Percentiles rank a stretch among this genome's conserved stretches.
Evolutionary conservation across 257 asterid species (phyloP).

Genomic region (Gardenia jasminoides): DNA sequence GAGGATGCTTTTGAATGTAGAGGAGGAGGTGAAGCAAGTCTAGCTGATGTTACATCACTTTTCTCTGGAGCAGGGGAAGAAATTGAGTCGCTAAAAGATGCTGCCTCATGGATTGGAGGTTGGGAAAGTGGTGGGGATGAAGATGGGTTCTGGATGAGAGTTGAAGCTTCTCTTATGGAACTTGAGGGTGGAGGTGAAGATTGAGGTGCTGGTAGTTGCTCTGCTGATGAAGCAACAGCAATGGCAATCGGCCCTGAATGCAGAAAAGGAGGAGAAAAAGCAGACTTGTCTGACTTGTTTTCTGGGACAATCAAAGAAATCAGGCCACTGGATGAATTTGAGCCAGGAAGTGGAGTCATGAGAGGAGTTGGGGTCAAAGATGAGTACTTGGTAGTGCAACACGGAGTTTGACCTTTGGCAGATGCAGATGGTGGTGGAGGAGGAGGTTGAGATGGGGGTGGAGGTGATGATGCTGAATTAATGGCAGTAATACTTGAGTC

Average conservation of each 20-base stretch:
- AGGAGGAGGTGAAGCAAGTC: slow-evolving; percentile 22
- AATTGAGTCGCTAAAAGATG: background rate
- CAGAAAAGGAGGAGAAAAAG: background rate
- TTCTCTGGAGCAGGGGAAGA: slow-evolving; percentile 11
- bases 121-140: background rate
- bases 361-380: background rate
- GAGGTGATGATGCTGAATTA: background rate
- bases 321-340: slow-evolving; percentile 1
- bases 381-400: background rate
- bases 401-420: slow-evolving; percentile 1
- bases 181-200: slow-evolving; percentile 11
- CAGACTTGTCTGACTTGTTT: background rate
- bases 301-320: slow-evolving; percentile 10
- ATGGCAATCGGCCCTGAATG: slow-evolving; percentile 1
- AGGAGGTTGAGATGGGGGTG: background rate
- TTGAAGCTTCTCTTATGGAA: background rate
- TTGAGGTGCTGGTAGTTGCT: slow-evolving; percentile 11
- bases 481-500: background rate
- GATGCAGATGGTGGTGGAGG: background rate
- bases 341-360: background rate
- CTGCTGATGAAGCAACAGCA: background rate
- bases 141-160: background rate
- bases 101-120: background rate
- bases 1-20: slow-evolving; percentile 5
- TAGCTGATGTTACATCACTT: slow-evolving; percentile 12